A percentile compares a stretch with the other conserved stretches of the same genome.
phyloP scores from a whole-genome alignment of 148 eudicot genomes.

The Rhododendron molle region DNA sequence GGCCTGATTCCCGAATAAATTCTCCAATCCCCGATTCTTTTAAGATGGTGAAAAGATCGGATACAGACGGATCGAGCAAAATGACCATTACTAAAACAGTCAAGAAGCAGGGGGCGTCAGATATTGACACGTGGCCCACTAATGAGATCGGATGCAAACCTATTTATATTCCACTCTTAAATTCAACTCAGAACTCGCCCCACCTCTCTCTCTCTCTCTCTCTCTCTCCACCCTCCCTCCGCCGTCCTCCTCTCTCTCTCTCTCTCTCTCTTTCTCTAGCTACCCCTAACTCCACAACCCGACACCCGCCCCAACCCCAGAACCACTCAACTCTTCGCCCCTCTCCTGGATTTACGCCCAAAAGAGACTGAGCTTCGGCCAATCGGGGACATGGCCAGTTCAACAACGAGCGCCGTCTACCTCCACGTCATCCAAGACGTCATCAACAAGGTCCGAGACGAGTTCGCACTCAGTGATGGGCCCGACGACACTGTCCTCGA shows the following conservation, averaged over 20 bases:
- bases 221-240: conserved; percentile 2
- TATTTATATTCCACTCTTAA: conserved; percentile 83
- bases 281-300: not conserved
- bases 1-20: fast-evolving
- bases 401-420: conserved; percentile 73
- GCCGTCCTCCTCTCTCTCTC: conserved; percentile 4
- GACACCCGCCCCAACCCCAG: not conserved
- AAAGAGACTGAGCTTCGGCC: not conserved
- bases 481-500: conserved; percentile 69
- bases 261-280: conserved; percentile 18
- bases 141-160: conserved; percentile 85
- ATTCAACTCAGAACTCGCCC: conserved; percentile 31
- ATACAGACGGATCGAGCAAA: too few relatives aligned
- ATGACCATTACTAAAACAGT: not conserved
- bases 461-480: conserved; percentile 62
- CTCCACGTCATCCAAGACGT: conserved; percentile 85
- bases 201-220: conserved; percentile 26
- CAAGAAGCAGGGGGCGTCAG: not conserved
- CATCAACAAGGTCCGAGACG: conserved; percentile 84
- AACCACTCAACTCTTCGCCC: not conserved
- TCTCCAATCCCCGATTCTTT: too few relatives aligned
- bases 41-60: too few relatives aligned
- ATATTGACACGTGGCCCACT: conserved; percentile 21
- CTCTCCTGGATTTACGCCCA: too few relatives aligned
- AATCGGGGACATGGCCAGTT: conserved; percentile 40